Conservation (phyloP, 129 eudicot genomes). For the Centaurea solstitialis region DNA sequence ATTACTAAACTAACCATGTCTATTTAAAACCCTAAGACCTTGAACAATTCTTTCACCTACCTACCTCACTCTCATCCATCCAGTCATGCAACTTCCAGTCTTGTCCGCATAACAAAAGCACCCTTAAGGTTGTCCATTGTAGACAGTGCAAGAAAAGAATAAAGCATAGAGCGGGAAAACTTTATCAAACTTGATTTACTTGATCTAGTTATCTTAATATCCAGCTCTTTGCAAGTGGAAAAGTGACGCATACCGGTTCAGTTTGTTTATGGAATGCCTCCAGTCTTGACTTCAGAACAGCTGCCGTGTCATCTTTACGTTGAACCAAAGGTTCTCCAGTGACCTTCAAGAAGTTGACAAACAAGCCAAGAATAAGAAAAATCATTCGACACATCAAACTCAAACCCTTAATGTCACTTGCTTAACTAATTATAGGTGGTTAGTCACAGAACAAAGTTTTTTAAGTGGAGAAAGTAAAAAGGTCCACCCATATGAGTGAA, state of each 20-base stretch:
- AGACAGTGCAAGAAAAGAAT: not conserved
- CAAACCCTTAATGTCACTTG: not conserved
- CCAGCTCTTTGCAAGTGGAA: not conserved
- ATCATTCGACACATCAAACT: constrained; percentile 6
- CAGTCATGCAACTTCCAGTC: no score
- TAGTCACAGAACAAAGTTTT: constrained; percentile 4
- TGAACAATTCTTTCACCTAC: not conserved
- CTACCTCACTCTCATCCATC: not conserved
- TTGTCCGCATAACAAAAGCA: no score
- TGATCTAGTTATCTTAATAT: not conserved
- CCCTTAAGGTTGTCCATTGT: not conserved
- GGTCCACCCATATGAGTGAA: not conserved
- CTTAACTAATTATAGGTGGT: not conserved
- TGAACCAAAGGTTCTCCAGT: constrained; percentile 94
- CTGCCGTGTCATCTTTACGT: constrained; percentile 95
- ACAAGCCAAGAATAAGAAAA: not conserved
- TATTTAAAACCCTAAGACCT: not conserved
- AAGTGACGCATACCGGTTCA: constrained; percentile 59
- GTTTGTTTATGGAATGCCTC: constrained; percentile 89
- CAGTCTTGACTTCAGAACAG: constrained; percentile 86
- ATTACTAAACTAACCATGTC: not conserved
- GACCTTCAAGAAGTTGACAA: constrained; percentile 48
- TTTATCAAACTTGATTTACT: not conserved
- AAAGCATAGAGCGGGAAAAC: not conserved
- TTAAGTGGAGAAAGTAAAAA: not conserved